phyloP scores from a whole-genome alignment of 2,329 filamentous ascomycete species.

The Colletotrichum zoysiae region DNA sequence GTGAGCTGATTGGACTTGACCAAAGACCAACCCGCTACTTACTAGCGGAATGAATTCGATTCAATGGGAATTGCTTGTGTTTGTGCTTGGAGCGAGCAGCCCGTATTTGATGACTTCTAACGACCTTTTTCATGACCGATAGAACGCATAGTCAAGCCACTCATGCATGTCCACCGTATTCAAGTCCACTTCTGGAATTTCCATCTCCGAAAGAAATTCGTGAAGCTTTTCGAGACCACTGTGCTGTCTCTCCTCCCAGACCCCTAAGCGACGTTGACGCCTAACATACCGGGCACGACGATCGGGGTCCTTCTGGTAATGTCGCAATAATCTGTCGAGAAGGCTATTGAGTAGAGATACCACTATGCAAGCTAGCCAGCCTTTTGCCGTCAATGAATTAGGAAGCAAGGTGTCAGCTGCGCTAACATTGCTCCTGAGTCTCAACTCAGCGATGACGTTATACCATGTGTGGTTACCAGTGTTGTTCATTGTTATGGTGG shows the following conservation, averaged over 20 bases:
- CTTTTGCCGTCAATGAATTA: constrained; percentile 15
- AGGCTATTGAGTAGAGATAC: constrained; percentile 28
- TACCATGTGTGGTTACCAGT: constrained; percentile 21
- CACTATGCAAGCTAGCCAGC: constrained; percentile 23
- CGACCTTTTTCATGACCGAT: constrained; percentile 7
- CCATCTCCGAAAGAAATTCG: constrained; percentile 24
- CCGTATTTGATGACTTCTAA: too few species aligned
- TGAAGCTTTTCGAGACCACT: constrained; percentile 35
- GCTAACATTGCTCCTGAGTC: background rate
- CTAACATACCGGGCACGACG: constrained; percentile 4
- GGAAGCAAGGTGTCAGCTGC: constrained; percentile 5
- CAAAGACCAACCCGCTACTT: fast-evolving
- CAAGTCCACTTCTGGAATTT: constrained; percentile 30
- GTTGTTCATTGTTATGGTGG: background rate
- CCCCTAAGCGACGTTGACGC: constrained; percentile 23
- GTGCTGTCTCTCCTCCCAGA: constrained; percentile 34
- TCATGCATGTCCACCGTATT: constrained; percentile 38
- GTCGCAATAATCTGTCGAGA: constrained; percentile 13
- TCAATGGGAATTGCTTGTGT: constrained; percentile 41
- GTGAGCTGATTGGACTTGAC: background rate
- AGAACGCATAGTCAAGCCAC: constrained; percentile 36
- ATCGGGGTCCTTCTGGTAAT: constrained; percentile 13
- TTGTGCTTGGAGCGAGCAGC: background rate
- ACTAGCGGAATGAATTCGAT: constrained; percentile 13
- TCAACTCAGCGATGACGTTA: constrained; percentile 16